Evolutionary conservation across 495 filamentous ascomycete genomes (phyloP).

Genomic region (Rhypophila decipiens): DNA sequence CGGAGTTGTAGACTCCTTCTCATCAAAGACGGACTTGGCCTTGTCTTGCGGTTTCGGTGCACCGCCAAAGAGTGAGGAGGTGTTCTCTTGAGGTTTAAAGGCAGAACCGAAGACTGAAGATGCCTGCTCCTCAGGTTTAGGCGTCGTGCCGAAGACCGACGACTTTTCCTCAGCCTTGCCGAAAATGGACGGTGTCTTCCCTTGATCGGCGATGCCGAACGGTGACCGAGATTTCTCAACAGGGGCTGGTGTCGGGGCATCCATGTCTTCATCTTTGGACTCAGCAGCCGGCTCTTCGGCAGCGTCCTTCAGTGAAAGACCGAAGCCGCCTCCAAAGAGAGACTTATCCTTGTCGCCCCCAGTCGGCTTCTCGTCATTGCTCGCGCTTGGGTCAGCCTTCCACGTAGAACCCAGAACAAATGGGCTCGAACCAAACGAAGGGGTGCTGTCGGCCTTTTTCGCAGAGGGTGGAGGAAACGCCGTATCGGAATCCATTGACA

Average conservation of each 20-base stretch:
- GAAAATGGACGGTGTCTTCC: too few species aligned
- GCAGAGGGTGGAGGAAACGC: conserved; percentile 32
- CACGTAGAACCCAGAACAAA: conserved; percentile 79
- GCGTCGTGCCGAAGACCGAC: too few species aligned
- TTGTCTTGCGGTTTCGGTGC: too few species aligned
- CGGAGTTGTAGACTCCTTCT: conserved; percentile 51
- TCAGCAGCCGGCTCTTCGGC: conserved; percentile 36
- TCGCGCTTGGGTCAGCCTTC: conserved; percentile 59
- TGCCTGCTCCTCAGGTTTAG: too few species aligned
- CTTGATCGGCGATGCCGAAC: too few species aligned
- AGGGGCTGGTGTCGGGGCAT: conserved; percentile 26
- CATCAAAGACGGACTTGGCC: conserved; percentile 21
- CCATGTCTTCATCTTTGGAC: conserved; percentile 58
- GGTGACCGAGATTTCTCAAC: too few species aligned
- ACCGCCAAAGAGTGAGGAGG: too few species aligned
- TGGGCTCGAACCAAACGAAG: conserved; percentile 50
- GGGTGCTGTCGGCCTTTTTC: conserved; percentile 28
- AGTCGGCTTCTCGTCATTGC: conserved; percentile 50
- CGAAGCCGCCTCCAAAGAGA: conserved; percentile 55
- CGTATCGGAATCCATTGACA: conserved; percentile 35
- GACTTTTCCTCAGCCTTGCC: too few species aligned
- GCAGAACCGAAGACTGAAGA: too few species aligned
- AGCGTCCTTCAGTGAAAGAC: conserved; percentile 41
- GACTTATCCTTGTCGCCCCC: conserved; percentile 33
- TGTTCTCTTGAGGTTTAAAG: too few species aligned